A percentile compares a stretch with the other conserved stretches of the same genome.
These are phyloP conservation scores for Apiospora hydei DNA, from an alignment of 2,329 filamentous ascomycete species.

Conservation along the genomic window DNA sequence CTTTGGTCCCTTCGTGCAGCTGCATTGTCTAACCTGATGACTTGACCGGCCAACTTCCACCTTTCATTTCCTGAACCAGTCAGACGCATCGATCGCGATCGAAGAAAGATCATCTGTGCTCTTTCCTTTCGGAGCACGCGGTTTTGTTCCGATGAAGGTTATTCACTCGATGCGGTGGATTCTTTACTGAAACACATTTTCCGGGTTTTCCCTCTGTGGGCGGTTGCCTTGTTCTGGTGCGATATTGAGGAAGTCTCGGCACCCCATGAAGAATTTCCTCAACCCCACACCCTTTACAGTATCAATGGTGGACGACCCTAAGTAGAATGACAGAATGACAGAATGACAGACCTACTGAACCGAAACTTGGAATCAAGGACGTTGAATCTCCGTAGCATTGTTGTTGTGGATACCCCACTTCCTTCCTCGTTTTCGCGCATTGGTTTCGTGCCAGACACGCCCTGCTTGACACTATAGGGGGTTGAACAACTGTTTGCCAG, in stretches of 20 bases:
- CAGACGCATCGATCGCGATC: not conserved
- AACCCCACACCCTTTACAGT: not conserved
- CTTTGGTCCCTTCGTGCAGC: constrained; percentile 3
- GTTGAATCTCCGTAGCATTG: not conserved
- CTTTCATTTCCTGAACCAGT: not conserved
- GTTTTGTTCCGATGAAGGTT: not conserved
- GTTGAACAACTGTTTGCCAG: not conserved
- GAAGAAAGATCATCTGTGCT: not conserved
- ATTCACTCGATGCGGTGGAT: not conserved
- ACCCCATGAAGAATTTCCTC: not conserved
- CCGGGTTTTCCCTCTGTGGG: not conserved
- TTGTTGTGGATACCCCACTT: not conserved
- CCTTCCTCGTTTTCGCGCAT: not conserved
- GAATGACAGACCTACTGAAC: not conserved
- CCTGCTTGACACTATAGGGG: not conserved
- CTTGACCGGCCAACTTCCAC: not conserved
- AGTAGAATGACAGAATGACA: constrained; percentile 13
- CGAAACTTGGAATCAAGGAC: not conserved
- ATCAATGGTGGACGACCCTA: not conserved
- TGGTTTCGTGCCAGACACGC: not conserved
- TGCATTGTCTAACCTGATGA: constrained; percentile 9
- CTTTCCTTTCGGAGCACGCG: not conserved
- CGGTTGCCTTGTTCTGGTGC: constrained; percentile 5
- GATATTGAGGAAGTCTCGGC: constrained; percentile 1
- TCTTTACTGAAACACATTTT: not conserved